phyloP scores from a whole-genome alignment of 169 alveolate genomes.

The Besnoitia besnoiti region DNA sequence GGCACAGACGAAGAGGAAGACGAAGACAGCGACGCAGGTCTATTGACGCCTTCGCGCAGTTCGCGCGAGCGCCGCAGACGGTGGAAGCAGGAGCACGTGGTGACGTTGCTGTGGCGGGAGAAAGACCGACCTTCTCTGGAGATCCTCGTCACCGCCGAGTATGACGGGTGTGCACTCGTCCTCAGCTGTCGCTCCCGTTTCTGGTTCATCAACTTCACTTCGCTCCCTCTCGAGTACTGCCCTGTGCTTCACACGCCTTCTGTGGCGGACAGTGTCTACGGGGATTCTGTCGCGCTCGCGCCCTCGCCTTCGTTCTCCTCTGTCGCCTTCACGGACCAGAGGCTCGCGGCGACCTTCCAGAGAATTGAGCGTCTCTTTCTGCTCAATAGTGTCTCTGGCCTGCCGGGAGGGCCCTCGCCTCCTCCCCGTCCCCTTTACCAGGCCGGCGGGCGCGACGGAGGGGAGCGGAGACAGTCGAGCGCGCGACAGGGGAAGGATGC shows the following conservation, averaged over 20 bases:
- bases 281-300: conserved; percentile 17
- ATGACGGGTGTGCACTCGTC: not conserved
- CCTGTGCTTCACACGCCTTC: conserved; percentile 27
- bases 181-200: conserved; percentile 5
- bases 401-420: too few relatives aligned
- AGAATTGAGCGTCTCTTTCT: not conserved
- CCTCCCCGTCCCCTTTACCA: too few relatives aligned
- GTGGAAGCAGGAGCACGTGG: conserved; percentile 21
- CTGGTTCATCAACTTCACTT: conserved; percentile 41
- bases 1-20: too few relatives aligned
- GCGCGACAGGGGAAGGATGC: not conserved
- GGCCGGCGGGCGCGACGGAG: too few relatives aligned
- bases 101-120: not conserved
- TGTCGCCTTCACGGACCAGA: not conserved
- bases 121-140: not conserved
- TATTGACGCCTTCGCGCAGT: not conserved
- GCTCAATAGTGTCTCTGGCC: too few relatives aligned
- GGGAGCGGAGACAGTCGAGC: not conserved
- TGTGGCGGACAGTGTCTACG: conserved; percentile 23
- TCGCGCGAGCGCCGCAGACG: not conserved
- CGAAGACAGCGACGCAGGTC: not conserved
- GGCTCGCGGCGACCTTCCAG: not conserved
- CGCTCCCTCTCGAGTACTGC: conserved; percentile 17
- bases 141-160: not conserved
- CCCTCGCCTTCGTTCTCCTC: conserved; percentile 36